phyloP scores from a whole-genome alignment of 2,329 filamentous ascomycete species.

The Purpureocillium takamizusanense region DNA sequence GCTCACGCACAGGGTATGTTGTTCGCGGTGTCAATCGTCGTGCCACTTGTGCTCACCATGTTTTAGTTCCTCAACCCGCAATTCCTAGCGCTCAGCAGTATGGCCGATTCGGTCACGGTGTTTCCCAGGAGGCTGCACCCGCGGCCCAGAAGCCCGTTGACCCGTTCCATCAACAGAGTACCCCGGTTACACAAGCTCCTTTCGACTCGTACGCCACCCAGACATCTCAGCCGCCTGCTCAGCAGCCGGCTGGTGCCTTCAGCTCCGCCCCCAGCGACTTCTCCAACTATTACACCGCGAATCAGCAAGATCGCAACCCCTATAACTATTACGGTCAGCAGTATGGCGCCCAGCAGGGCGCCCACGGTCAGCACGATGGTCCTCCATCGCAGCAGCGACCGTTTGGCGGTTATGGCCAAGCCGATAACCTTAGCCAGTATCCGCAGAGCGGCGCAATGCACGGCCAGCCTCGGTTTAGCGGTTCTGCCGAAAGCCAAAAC shows the following conservation, averaged over 20 bases:
- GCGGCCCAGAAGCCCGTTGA: conserved; percentile 77
- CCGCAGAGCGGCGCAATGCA: conserved; percentile 56
- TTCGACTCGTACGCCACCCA: conserved; percentile 53
- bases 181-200: conserved; percentile 39
- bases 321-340: conserved; percentile 73
- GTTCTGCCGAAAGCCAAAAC: conserved; percentile 61
- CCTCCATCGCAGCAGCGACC: conserved; percentile 62
- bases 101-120: conserved; percentile 57
- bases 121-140: conserved; percentile 46
- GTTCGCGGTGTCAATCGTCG: neutral
- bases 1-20: conserved; percentile 17
- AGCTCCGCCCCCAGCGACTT: conserved; percentile 73
- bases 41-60: conserved; percentile 6
- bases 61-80: conserved; percentile 34
- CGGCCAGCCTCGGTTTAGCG: conserved; percentile 51
- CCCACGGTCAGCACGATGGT: conserved; percentile 65
- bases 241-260: conserved; percentile 55
- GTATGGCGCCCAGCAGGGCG: conserved; percentile 45
- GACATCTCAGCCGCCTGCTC: conserved; percentile 48
- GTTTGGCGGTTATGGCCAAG: conserved; percentile 66
- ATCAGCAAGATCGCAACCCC: conserved; percentile 60
- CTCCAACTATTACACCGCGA: conserved; percentile 76
- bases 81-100: conserved; percentile 56
- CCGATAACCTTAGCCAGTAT: conserved; percentile 58
- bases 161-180: conserved; percentile 69